Evolutionary conservation across 805 yeast species (phyloP).

Genomic region (Ogataea methylovora): DNA sequence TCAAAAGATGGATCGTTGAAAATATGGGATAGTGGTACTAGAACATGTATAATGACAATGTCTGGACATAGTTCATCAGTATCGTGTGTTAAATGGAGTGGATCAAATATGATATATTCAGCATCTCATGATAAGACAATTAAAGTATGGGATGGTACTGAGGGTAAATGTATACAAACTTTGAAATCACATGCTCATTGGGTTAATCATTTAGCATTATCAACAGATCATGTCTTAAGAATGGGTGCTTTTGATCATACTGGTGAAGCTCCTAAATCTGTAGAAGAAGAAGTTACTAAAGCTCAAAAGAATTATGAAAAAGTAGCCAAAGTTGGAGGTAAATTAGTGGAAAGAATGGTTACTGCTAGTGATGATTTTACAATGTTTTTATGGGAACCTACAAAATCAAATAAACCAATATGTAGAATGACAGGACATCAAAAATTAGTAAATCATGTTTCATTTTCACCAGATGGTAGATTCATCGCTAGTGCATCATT

Average conservation of each 20-base stretch:
- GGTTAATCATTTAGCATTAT: constrained; percentile 90
- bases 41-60: constrained; percentile 62
- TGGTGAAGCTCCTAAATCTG: constrained; percentile 35
- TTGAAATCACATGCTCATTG: constrained; percentile 92
- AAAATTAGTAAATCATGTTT: constrained; percentile 90
- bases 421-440: constrained; percentile 97
- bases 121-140: constrained; percentile 94
- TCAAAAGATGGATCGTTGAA: constrained; percentile 89
- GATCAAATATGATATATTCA: constrained; percentile 73
- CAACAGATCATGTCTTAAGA: constrained; percentile 83
- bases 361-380: constrained; percentile 97
- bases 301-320: constrained; percentile 60
- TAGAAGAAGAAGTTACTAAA: constrained; percentile 37
- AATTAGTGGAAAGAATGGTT: constrained; percentile 66
- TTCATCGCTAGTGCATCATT: constrained; percentile 87
- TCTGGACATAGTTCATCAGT: constrained; percentile 87
- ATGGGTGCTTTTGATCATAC: constrained; percentile 84
- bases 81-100: constrained; percentile 97
- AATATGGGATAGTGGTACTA: constrained; percentile 78
- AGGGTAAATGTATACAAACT: constrained; percentile 72
- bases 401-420: constrained; percentile 70
- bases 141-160: constrained; percentile 79
- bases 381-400: constrained; percentile 95
- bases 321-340: constrained; percentile 52
- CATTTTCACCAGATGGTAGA: constrained; percentile 93